Percentiles rank a stretch among this genome's conserved stretches.
phyloP scores from a whole-genome alignment of 2,329 filamentous ascomycete species.

The Basipetospora chlamydospora region DNA sequence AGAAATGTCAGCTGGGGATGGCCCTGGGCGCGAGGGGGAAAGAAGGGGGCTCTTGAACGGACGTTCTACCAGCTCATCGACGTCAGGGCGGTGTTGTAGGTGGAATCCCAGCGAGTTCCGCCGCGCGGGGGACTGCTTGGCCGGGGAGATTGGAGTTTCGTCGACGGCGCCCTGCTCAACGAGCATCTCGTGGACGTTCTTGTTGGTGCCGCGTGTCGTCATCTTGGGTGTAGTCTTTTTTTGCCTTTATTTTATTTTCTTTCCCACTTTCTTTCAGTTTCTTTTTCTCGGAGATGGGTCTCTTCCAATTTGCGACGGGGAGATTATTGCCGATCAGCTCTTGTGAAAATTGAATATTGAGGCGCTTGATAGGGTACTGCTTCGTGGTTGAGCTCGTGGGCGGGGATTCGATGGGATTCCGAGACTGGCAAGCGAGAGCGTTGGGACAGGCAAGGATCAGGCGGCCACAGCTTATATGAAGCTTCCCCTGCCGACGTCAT shows the following conservation, averaged over 20 bases:
- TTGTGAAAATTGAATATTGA: no score
- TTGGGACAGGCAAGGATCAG: no score
- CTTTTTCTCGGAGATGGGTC: no score
- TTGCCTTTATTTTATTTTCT: background rate
- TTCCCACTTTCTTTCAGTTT: background rate
- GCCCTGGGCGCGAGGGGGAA: no score
- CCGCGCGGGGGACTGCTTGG: slow-evolving; percentile 23
- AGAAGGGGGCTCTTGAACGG: slow-evolving; percentile 4
- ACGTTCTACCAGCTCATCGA: slow-evolving; percentile 58
- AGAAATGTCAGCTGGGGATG: no score
- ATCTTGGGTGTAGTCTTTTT: background rate
- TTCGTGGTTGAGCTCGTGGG: no score
- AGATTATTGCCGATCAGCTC: no score
- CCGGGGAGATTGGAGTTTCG: slow-evolving; percentile 36
- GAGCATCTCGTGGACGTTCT: slow-evolving; percentile 1
- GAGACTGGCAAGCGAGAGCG: no score
- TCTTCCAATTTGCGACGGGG: background rate
- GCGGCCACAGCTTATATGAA: no score
- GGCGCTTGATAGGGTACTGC: no score
- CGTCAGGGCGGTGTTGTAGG: slow-evolving; percentile 57
- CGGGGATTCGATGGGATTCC: no score
- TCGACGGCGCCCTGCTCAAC: slow-evolving; percentile 22
- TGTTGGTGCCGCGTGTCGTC: background rate
- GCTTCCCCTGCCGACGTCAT: no score
- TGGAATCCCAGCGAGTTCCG: slow-evolving; percentile 62